Conservation (phyloP, 768 basidiomycete genomes). For the Russula earlei region DNA sequence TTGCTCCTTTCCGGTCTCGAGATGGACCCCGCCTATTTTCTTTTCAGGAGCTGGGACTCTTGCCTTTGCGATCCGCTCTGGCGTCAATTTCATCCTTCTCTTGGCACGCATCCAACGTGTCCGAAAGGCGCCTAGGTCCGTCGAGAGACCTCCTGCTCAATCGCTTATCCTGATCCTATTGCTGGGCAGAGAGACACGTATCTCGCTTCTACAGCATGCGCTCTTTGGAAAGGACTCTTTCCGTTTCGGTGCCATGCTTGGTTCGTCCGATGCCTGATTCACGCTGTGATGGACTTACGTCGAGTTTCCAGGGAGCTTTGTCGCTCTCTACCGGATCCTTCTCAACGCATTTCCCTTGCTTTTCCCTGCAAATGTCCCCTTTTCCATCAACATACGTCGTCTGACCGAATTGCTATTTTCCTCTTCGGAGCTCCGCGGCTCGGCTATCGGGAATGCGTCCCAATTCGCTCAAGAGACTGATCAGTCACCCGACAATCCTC, state of each 20-base stretch:
- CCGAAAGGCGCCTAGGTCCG: constrained; percentile 27
- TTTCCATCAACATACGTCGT: constrained; percentile 13
- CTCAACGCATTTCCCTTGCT: constrained; percentile 71
- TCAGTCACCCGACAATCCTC: constrained; percentile 10
- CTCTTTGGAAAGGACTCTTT: constrained; percentile 76
- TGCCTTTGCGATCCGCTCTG: constrained; percentile 74
- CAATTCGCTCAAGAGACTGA: constrained; percentile 4
- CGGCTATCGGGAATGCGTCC: constrained; percentile 20
- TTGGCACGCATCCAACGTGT: constrained; percentile 64
- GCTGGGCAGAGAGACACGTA: constrained; percentile 47
- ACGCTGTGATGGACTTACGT: not conserved
- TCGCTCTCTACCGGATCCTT: constrained; percentile 67
- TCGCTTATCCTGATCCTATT: not conserved
- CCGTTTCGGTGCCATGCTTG: constrained; percentile 84
- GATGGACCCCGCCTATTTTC: not conserved
- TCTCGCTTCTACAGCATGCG: constrained; percentile 68
- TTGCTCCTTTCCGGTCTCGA: not conserved
- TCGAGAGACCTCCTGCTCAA: not conserved
- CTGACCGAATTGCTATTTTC: constrained; percentile 3
- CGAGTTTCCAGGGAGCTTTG: constrained; percentile 52
- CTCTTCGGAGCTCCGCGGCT: constrained; percentile 1
- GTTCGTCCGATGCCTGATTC: constrained; percentile 26
- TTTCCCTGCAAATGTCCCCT: constrained; percentile 32
- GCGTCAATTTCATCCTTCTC: constrained; percentile 71
- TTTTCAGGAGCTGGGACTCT: constrained; percentile 65